Base-by-base conservation (phyloP, 1,139 yeast genomes). In the Yamadazyma dushanensis region DNA sequence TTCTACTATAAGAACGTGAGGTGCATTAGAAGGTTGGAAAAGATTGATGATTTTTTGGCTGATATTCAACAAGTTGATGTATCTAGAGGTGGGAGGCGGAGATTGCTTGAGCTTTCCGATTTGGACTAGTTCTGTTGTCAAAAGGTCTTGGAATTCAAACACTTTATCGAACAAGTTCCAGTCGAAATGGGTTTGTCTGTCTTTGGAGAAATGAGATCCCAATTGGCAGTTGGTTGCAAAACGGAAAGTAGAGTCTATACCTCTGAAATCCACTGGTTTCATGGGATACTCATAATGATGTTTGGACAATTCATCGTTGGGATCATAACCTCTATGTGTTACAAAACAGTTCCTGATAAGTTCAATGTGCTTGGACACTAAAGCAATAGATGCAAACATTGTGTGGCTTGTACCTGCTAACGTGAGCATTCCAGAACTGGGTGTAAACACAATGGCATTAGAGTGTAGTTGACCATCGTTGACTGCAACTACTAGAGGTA, bases 231-330 rank as follows among this genome's bases (percentile, higher is more conserved):
- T n/a, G 5, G 34, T 14, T 18, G 42, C 27, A 33, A 29, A 34
- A 16, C n/a, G n/a, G 31, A 36, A 39, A n/a, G 29, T 19, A 16
- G 28, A 17, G n/a, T 23, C 39, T 2, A 36, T 19, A 13, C 45
- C 44, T 30, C 43, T 37, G 26, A 29, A 45, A 23, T 43, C 49
- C 5, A 39, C 41, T 4, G 37, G 41, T 29, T 41, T 45, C 34
- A 41, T 43, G 8, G 49, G 47, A 24, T 31, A 43, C 20, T 43
- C 41, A 19, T 32, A 30, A 19, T 36, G 37, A 7, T 29, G 40
- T 23, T 34, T 36, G 4, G 44, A 41, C 5, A 38, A 11, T 15
- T 23, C 44, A 25, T 43, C 47, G 8, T 34, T 32, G 5, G 34
- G 27, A 17, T 43, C 49, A 32, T 30, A 39, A 21, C 44, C 32